Base-by-base conservation (phyloP, 73 alveolate genomes). In the Stentor coeruleus region DNA sequence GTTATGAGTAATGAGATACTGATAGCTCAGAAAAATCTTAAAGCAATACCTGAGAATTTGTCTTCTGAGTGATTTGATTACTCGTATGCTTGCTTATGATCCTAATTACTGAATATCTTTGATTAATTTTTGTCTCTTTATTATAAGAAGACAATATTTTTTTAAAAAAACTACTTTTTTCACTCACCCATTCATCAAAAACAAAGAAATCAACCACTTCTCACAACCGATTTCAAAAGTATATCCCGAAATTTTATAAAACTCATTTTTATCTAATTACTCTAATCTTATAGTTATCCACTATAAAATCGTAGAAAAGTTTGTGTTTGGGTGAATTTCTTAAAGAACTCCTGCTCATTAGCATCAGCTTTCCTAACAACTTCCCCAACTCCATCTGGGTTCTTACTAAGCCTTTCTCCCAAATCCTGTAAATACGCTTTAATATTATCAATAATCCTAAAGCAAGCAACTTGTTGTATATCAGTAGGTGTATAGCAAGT, bases 91-190 rank as follows among this genome's bases (percentile, higher is more conserved):
- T 1, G 11, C 79, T 33, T 66, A 66, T 33, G 39, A 66, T 33
- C 79, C 79, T 1, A 66, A 66, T 28, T 14, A 2, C 79, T 11
- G 79, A 26, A 66, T 66, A 20, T 66, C 79, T 33, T 66, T 66
- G n/a, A n/a, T n/a, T n/a, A n/a, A n/a, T n/a, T n/a, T n/a, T n/a
- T n/a, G n/a, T n/a, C n/a, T n/a, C n/a, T n/a, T n/a, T n/a, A n/a
- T n/a, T n/a, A n/a, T n/a, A n/a, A n/a, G n/a, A n/a, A n/a, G n/a
- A n/a, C n/a, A n/a, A n/a, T n/a, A n/a, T n/a, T n/a, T n/a, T n/a
- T n/a, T n/a, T n/a, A n/a, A n/a, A n/a, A n/a, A n/a, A n/a, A n/a
- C n/a, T n/a, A n/a, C n/a, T n/a, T n/a, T n/a, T n/a, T n/a, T n/a
- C n/a, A n/a, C n/a, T n/a, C n/a, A n/a, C n/a, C n/a, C n/a, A n/a